Evolutionary conservation across 2,329 filamentous ascomycete genomes (phyloP), one percentile per base, ranked within the genome.

Genomic region (Neonectria sp.): DNA sequence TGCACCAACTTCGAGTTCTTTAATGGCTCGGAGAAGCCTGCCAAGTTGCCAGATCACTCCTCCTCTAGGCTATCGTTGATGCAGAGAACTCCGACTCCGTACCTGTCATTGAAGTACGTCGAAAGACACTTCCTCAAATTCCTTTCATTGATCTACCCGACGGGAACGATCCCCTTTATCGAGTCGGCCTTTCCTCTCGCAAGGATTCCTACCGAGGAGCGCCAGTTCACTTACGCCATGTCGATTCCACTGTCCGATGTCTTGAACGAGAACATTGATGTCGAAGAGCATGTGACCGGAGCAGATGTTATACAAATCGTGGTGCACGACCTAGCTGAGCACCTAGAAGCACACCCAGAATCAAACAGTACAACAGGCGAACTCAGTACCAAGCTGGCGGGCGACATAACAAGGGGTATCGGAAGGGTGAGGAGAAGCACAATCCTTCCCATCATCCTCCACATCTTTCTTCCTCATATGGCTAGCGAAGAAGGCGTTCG

Each of bases 1-100:
- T 93, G 90, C 75, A 91, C 91, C 12, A 94, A 93, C 71, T 88
- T 92, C 68, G 92, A 95, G 75, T 95, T 94, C 77, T 94, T 90
- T 82, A 94, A 94, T 72, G 82, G 93, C 17, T 91, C 91, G 2
- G 91, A 93, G 75, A 83, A 81, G 21, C 77, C 76, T 6, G 75
- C 80, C 49, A 76, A 72, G 71, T 75, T 71, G 29, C 52, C 46
- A 6, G 45, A 37, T 6, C 21, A 52, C 62, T 59, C 3, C 29
- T 69, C 48, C 27, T 24, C 65, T 13, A 67, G 69, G 0, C 52
- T 58, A 6, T 69, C 72, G 51, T 80, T 59, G 78, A 79, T 63
- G 78, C 71, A 73, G 8, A 67, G 82, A 59, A 80, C 82, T 1
- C 82, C 85, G 0, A 86, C 89, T 2, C 89, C 90, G 0, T 92